Evolutionary conservation across 108 stramenopile genomes (phyloP).

Genomic region (Parietichytrium sp.): DNA sequence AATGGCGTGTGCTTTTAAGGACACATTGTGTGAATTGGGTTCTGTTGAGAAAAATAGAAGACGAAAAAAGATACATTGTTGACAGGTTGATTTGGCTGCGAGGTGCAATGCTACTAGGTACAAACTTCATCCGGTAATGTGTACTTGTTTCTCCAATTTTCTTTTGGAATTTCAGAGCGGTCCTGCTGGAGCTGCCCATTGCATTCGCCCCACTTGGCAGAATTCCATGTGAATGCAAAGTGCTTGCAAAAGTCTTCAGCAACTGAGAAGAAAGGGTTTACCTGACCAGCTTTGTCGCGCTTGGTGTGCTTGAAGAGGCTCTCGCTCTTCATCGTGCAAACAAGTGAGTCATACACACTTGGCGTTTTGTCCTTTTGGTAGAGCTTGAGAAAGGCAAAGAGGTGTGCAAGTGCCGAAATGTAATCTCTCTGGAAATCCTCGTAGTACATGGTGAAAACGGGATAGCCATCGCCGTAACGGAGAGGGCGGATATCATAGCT

Average conservation of each 20-base stretch:
- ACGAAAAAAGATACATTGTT: too few relatives aligned
- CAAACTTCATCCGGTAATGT: too few relatives aligned
- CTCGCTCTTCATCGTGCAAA: constrained; percentile 4
- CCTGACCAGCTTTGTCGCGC: neutral
- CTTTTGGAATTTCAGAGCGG: neutral
- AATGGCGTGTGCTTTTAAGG: too few relatives aligned
- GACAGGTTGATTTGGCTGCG: too few relatives aligned
- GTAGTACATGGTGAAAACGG: constrained; percentile 29
- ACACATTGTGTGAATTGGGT: too few relatives aligned
- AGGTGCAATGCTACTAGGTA: too few relatives aligned
- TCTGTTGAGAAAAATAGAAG: too few relatives aligned
- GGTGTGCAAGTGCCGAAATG: neutral
- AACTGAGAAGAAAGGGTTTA: neutral
- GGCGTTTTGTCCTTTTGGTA: neutral
- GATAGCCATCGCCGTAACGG: neutral
- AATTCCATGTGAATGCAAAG: neutral
- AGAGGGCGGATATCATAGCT: neutral
- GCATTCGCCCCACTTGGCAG: constrained; percentile 35
- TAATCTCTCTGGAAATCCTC: neutral
- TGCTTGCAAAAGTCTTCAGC: neutral
- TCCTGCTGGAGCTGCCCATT: neutral
- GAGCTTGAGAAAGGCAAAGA: constrained; percentile 14
- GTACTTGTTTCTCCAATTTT: too few relatives aligned
- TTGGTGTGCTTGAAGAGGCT: neutral
- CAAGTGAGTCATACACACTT: neutral